Conservation (phyloP, 345 rosid genomes). For the Populus alba region DNA sequence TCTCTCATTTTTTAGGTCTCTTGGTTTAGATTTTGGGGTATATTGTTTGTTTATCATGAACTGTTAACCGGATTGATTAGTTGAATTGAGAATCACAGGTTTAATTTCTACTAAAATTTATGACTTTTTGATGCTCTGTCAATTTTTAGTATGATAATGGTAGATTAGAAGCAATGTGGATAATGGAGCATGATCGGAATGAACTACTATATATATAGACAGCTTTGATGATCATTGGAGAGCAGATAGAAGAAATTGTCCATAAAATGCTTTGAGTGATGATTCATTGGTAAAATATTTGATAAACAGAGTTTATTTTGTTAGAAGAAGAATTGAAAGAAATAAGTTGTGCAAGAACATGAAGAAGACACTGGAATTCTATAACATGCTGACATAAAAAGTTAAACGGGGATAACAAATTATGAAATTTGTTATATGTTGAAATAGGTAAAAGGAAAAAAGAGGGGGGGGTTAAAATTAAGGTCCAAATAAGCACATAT, state of each 20-base stretch:
- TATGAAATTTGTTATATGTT: background rate
- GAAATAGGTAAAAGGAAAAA: too few species aligned
- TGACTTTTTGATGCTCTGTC: background rate
- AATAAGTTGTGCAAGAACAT: background rate
- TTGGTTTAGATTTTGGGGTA: background rate
- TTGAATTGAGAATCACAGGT: background rate
- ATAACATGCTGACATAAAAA: background rate
- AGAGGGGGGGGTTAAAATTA: background rate
- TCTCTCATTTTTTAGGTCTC: background rate
- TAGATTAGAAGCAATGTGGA: background rate
- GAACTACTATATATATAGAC: background rate
- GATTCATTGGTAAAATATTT: background rate
- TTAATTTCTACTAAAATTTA: background rate
- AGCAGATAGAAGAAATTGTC: background rate
- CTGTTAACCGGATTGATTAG: background rate
- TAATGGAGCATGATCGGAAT: background rate
- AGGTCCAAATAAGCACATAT: background rate
- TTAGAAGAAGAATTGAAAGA: background rate
- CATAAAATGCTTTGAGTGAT: background rate
- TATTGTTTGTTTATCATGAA: background rate
- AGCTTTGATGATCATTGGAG: background rate
- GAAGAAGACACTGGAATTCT: background rate
- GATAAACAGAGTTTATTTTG: background rate
- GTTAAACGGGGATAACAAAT: background rate
- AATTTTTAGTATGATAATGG: background rate